Conservation (phyloP, 2,329 filamentous ascomycete species). For the Trichoderma koningii region DNA sequence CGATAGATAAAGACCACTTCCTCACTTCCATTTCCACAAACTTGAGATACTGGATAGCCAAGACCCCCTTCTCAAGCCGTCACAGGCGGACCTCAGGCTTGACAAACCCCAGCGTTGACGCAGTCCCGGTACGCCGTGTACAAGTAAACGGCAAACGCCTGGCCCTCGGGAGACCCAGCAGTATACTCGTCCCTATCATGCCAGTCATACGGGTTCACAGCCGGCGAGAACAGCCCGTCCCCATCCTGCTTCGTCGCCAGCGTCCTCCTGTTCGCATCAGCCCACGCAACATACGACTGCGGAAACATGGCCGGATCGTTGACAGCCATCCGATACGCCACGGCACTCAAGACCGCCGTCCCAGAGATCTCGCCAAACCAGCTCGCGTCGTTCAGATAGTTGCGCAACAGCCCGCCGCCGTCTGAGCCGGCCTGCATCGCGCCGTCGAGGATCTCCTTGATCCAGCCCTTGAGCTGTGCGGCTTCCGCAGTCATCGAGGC, state of each 20-base stretch:
- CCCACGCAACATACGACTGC: conserved; percentile 27
- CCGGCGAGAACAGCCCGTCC: conserved; percentile 22
- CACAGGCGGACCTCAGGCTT: background rate
- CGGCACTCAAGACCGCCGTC: conserved; percentile 26
- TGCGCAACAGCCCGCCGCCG: conserved; percentile 21
- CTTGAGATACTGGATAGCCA: too few relatives aligned
- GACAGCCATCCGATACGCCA: conserved; percentile 29
- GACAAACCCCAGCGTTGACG: conserved; percentile 15
- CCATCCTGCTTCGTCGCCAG: conserved; percentile 15
- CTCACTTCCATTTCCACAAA: too few relatives aligned
- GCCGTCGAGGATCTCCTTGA: conserved; percentile 29
- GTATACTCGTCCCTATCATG: conserved; percentile 25
- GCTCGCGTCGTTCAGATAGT: conserved; percentile 27
- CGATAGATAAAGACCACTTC: too few relatives aligned
- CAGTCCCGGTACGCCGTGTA: conserved; percentile 29
- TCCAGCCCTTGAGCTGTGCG: conserved; percentile 25
- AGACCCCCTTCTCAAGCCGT: background rate
- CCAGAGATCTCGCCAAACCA: conserved; percentile 29
- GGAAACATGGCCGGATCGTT: conserved; percentile 28
- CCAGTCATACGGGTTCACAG: conserved; percentile 27
- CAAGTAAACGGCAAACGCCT: conserved; percentile 27
- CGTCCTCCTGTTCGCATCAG: conserved; percentile 20
- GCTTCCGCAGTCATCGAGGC: conserved; percentile 10
- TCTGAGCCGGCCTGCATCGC: conserved; percentile 20
- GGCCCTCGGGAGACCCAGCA: conserved; percentile 27